A percentile compares a stretch with the other conserved stretches of the same genome.
Conservation (phyloP, 805 yeast species). For the Debaryomyces tyrocola region DNA sequence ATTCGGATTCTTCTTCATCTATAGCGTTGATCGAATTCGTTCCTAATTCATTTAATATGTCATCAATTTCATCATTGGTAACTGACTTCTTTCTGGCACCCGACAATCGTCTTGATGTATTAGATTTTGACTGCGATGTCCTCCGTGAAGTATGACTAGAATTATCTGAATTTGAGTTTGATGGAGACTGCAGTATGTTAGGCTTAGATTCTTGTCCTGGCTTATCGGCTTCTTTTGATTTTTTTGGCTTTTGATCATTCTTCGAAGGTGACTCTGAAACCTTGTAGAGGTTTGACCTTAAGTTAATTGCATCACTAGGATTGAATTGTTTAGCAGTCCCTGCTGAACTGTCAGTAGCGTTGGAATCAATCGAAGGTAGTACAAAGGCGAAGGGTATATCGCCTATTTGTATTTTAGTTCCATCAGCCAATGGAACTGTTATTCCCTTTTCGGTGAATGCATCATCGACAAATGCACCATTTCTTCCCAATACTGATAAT, state of each 20-base stretch:
- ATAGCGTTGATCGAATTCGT: slow-evolving; percentile 29
- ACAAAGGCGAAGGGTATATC: slow-evolving; percentile 87
- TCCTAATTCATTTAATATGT: slow-evolving; percentile 37
- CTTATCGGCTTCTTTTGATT: background rate
- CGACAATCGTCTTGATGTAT: slow-evolving; percentile 27
- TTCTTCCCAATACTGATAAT: slow-evolving; percentile 85
- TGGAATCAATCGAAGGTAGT: slow-evolving; percentile 64
- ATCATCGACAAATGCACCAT: slow-evolving; percentile 96
- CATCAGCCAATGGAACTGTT: slow-evolving; percentile 83
- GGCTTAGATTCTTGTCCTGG: background rate
- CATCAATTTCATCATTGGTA: slow-evolving; percentile 39
- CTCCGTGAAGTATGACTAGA: slow-evolving; percentile 1
- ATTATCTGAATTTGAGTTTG: background rate
- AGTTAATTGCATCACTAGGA: slow-evolving; percentile 62
- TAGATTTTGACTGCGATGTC: background rate
- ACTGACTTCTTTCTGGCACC: slow-evolving; percentile 37
- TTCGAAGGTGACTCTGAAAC: slow-evolving; percentile 9
- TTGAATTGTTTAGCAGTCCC: slow-evolving; percentile 41
- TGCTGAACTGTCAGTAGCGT: slow-evolving; percentile 25
- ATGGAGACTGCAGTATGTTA: background rate
- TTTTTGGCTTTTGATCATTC: slow-evolving; percentile 2
- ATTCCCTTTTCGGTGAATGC: slow-evolving; percentile 85
- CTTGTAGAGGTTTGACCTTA: slow-evolving; percentile 49
- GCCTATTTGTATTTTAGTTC: slow-evolving; percentile 87
- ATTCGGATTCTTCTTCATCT: slow-evolving; percentile 26